Percentiles rank a stretch among this genome's conserved stretches.
These are phyloP conservation scores for Acacia crassicarpa DNA, from an alignment of 306 rosid genomes.

Conservation along the genomic window DNA sequence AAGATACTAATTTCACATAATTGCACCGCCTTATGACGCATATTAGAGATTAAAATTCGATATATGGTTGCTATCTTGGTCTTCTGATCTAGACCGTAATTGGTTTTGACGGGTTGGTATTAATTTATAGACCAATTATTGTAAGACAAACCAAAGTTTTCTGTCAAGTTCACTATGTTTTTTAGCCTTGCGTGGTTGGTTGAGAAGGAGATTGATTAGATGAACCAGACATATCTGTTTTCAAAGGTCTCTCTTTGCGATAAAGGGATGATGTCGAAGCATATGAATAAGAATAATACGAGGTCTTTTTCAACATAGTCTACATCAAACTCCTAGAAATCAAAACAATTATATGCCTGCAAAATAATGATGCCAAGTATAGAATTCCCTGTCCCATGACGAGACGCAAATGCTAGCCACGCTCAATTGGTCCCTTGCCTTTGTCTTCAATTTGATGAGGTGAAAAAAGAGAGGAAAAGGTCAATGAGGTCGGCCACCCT, in stretches of 20 bases:
- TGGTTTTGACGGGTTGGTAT: neutral
- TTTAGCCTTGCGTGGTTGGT: neutral
- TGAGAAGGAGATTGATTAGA: conserved; percentile 14
- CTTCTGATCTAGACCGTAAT: neutral
- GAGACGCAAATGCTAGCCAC: conserved; percentile 1
- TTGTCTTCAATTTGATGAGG: neutral
- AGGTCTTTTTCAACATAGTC: conserved; percentile 19
- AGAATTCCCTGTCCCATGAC: neutral
- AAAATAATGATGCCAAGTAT: conserved; percentile 11
- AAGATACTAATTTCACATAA: neutral
- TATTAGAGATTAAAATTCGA: conserved; percentile 2
- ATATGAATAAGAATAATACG: neutral
- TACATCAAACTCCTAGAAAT: neutral
- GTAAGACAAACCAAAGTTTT: neutral
- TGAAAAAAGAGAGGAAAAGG: neutral
- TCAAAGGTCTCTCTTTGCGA: conserved; percentile 13
- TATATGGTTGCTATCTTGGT: conserved; percentile 19
- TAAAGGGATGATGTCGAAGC: conserved; percentile 18
- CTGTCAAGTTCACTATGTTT: neutral
- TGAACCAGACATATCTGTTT: conserved; percentile 19
- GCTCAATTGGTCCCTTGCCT: conserved; percentile 10
- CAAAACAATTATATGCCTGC: neutral
- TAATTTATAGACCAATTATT: conserved; percentile 7
- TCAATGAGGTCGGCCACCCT: neutral
- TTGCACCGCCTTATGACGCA: conserved; percentile 34